phyloP scores from a whole-genome alignment of 1,284 basidiomycete species.

The Hymenochaete sp. region DNA sequence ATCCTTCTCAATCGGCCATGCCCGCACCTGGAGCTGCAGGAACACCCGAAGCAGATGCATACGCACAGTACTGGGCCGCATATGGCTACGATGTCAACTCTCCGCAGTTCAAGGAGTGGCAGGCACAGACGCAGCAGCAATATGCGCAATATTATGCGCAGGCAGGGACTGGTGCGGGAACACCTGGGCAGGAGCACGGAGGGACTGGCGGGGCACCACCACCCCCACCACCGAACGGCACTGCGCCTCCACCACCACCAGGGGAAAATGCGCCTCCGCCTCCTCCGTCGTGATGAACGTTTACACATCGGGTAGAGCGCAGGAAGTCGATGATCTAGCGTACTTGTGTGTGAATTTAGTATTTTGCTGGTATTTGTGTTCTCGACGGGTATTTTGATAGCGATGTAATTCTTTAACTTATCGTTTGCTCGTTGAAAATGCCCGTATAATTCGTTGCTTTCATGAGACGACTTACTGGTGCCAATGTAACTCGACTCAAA shows the following conservation, averaged over 20 bases:
- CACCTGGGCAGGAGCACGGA: neutral
- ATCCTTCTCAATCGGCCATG: conserved; percentile 25
- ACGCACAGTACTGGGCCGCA: conserved; percentile 70
- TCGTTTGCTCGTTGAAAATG: too few species aligned
- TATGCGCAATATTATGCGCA: conserved; percentile 55
- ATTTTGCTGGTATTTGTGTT: too few species aligned
- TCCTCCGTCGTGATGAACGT: conserved; percentile 12
- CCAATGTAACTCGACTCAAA: too few species aligned
- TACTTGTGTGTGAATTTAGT: too few species aligned
- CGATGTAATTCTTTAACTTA: too few species aligned
- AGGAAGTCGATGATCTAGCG: too few species aligned
- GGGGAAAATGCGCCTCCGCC: conserved; percentile 15
- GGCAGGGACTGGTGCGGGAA: conserved; percentile 26
- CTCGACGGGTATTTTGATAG: too few species aligned
- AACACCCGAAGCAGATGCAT: conserved; percentile 52
- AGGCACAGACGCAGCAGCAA: conserved; percentile 58
- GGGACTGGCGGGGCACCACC: conserved; percentile 12
- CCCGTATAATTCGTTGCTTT: too few species aligned
- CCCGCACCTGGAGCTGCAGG: conserved; percentile 35
- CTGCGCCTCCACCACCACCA: conserved; percentile 13
- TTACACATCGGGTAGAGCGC: too few species aligned
- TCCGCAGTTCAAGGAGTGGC: conserved; percentile 72
- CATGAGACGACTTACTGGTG: too few species aligned
- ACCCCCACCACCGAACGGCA: conserved; percentile 12
- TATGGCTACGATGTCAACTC: conserved; percentile 88